Base-by-base conservation (phyloP, 2,329 filamentous ascomycete species). In the Myotisia sp. region DNA sequence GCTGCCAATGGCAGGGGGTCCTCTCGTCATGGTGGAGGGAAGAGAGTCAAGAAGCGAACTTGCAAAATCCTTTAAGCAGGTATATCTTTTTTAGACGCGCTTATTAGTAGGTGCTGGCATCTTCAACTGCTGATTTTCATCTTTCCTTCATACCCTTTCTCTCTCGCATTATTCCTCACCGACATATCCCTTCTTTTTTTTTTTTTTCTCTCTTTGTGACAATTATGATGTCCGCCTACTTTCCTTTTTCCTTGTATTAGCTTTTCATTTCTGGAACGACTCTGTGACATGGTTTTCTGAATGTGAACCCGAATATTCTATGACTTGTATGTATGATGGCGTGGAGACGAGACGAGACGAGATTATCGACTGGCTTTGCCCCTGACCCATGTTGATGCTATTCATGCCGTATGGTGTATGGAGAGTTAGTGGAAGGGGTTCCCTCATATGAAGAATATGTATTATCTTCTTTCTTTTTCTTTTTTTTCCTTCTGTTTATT, bases 1-100 rank as follows among this genome's bases (percentile, higher is more conserved):
- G 54, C 47, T 31, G 54, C 54, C 50, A 42, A 43, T 45, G 38
- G 37, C 45, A 49, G 47, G 43, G 53, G 57, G 60, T 41, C 60
- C 62, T 45, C 61, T 60, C 47, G 56, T 53, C 38, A 53, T 54
- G 30, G 58, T 33, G 51, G 56, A 43, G 54, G 53, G 20, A 68
- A 67, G 63, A 83, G 76, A 68, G 78, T 78, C 66, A 90, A 83
- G 75, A 85, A 81, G 71, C 76, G 78, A 64, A 80, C 71, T 59
- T 92, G 83, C 67, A 74, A 71, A 56, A 73, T 87, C 58, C 67
- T 92, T 53, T 92, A 67, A 72, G 13, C 17, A 24, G 13, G 22
- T 27, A n/a, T 14, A 18, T 33, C n/a, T 87, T 58, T 67, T 92
- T 53, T 92, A 67, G 71, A n/a, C 17, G 23, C n/a, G 22, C 26